These are phyloP conservation scores for Boletus tylopilopsis DNA, from an alignment of 768 basidiomycete genomes.

Conservation along the genomic window DNA sequence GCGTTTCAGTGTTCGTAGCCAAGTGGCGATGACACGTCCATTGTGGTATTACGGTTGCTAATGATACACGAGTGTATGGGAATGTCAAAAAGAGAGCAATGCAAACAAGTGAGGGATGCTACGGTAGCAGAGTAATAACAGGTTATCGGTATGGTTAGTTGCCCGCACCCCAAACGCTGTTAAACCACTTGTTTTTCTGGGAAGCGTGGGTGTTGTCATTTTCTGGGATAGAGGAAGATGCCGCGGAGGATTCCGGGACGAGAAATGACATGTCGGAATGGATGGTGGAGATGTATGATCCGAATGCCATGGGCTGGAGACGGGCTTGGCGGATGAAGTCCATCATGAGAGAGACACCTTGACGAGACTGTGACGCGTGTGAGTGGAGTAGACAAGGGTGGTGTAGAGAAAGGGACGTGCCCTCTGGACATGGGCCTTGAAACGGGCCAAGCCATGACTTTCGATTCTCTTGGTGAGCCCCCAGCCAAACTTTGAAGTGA, in stretches of 20 bases:
- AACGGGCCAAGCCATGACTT: slow-evolving; percentile 75
- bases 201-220: slow-evolving; percentile 4
- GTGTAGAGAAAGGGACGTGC: slow-evolving; percentile 40
- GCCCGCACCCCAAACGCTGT: slow-evolving; percentile 23
- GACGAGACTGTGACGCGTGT: slow-evolving; percentile 58
- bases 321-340: slow-evolving; percentile 77
- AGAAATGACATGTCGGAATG: slow-evolving; percentile 31
- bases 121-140: slow-evolving; percentile 15
- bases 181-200: slow-evolving; percentile 23
- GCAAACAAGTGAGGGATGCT: slow-evolving; percentile 14
- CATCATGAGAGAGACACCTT: slow-evolving; percentile 83
- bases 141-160: slow-evolving; percentile 4
- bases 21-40: slow-evolving; percentile 4
- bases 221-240: slow-evolving; percentile 17
- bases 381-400: not conserved
- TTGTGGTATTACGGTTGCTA: slow-evolving; percentile 28
- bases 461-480: slow-evolving; percentile 85
- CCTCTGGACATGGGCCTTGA: slow-evolving; percentile 84
- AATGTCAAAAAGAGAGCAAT: slow-evolving; percentile 13
- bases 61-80: slow-evolving; percentile 30
- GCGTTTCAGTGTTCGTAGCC: not conserved
- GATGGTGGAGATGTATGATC: slow-evolving; percentile 33
- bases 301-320: slow-evolving; percentile 45
- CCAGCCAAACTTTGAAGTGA: slow-evolving; percentile 90
- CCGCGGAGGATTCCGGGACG: slow-evolving; percentile 17